Percentiles rank a stretch among this genome's conserved stretches.
Evolutionary conservation across 345 rosid species (phyloP).

Genomic region (Camelina sativa): DNA sequence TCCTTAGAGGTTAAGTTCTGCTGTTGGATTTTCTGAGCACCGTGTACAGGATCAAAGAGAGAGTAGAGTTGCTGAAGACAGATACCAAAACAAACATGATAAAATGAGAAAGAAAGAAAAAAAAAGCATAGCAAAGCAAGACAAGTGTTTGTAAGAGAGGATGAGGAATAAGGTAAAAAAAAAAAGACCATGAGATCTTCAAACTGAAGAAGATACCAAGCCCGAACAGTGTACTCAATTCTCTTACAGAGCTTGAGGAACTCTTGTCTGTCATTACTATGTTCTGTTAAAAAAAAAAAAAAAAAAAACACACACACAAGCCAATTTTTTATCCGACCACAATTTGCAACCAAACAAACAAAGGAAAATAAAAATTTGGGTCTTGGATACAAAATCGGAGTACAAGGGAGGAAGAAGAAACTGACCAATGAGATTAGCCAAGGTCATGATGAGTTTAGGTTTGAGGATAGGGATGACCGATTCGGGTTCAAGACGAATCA

Average conservation of each 20-base stretch:
- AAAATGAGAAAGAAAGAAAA: constrained; percentile 3
- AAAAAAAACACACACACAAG: not conserved
- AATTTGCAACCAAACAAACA: constrained; percentile 1
- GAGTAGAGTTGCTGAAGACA: constrained; percentile 87
- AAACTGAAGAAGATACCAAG: constrained; percentile 94
- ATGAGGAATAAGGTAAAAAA: not conserved
- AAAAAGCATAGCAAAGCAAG: not conserved
- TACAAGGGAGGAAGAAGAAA: not conserved
- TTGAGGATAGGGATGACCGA: constrained; percentile 91
- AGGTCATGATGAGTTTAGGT: constrained; percentile 89
- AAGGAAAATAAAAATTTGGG: not conserved
- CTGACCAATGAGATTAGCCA: constrained; percentile 92
- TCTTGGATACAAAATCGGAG: not conserved
- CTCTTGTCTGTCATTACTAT: constrained; percentile 68
- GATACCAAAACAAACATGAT: constrained; percentile 26
- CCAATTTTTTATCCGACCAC: not conserved
- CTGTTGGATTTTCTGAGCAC: constrained; percentile 77
- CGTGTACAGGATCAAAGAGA: constrained; percentile 84
- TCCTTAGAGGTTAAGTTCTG: constrained; percentile 68
- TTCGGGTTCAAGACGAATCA: constrained; percentile 85
- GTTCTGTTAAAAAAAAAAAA: constrained; percentile 53
- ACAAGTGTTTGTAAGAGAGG: not conserved
- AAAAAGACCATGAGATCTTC: constrained; percentile 85
- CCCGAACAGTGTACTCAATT: constrained; percentile 92
- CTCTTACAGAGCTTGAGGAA: constrained; percentile 91